Evolutionary conservation across 2,329 filamentous ascomycete species (phyloP).

Genomic region (Bipolaris sorokiniana): DNA sequence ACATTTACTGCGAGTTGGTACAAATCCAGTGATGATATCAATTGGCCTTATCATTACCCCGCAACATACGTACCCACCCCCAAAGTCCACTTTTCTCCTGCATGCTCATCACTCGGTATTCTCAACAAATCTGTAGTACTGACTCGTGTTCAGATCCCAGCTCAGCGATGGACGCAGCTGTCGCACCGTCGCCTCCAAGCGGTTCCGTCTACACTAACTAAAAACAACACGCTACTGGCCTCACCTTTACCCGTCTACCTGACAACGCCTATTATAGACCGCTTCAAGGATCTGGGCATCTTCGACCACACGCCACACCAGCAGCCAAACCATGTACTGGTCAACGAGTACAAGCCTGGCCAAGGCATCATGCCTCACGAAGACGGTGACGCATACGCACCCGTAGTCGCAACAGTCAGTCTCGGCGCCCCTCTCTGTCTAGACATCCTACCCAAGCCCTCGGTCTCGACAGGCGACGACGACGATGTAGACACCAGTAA

Average conservation of each 20-base stretch:
- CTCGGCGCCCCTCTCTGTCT: slow-evolving; percentile 79
- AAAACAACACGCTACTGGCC: slow-evolving; percentile 72
- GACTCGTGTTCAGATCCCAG: slow-evolving; percentile 50
- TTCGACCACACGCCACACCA: slow-evolving; percentile 72
- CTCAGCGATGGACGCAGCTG: slow-evolving; percentile 78
- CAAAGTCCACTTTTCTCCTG: background rate
- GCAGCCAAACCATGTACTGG: slow-evolving; percentile 85
- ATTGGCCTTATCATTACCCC: background rate
- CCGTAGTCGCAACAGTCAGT: slow-evolving; percentile 89
- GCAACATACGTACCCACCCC: background rate
- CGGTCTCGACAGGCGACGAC: background rate
- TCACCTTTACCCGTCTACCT: slow-evolving; percentile 79
- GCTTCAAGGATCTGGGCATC: slow-evolving; percentile 56
- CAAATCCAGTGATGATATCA: background rate
- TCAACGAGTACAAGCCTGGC: slow-evolving; percentile 88
- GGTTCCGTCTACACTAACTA: slow-evolving; percentile 82
- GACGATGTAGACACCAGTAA: slow-evolving; percentile 43
- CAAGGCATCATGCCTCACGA: slow-evolving; percentile 98
- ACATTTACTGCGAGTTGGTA: no score
- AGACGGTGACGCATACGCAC: slow-evolving; percentile 86
- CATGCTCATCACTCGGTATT: background rate
- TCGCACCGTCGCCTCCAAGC: slow-evolving; percentile 90
- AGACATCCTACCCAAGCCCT: slow-evolving; percentile 66
- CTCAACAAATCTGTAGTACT: background rate
- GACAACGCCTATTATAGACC: slow-evolving; percentile 69